Conservation (phyloP, 139 green algal genomes). For the Pycnococcus provasolii region DNA sequence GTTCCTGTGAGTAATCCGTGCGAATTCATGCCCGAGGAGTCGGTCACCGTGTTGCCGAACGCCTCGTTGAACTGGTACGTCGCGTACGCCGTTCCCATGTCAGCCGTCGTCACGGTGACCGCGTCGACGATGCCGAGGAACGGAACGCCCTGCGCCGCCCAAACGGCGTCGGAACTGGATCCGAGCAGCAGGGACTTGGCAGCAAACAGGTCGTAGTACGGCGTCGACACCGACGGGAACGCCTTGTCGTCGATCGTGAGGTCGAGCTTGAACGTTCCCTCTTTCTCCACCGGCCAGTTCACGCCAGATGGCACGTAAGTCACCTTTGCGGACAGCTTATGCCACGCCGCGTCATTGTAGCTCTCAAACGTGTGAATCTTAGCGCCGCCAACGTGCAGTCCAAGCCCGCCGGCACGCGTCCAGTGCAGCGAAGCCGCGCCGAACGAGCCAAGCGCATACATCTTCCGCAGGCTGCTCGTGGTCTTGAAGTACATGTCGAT, state of each 20-base stretch:
- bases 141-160: not conserved
- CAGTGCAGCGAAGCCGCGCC: constrained; percentile 9
- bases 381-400: not conserved
- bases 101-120: not conserved
- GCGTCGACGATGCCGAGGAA: constrained; percentile 14
- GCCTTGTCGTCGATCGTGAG: constrained; percentile 9
- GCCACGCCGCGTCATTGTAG: constrained; percentile 13
- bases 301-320: not conserved
- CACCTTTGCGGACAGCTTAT: constrained; percentile 3
- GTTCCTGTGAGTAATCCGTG: not conserved
- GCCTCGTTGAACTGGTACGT: constrained; percentile 15
- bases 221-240: not conserved
- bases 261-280: not conserved
- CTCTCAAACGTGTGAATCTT: not conserved
- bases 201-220: not conserved
- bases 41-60: not conserved
- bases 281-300: constrained; percentile 6
- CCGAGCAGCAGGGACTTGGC: constrained; percentile 5
- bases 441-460: not conserved
- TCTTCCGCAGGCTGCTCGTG: not conserved
- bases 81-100: not conserved
- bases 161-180: not conserved
- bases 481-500: constrained; percentile 25
- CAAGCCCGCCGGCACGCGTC: constrained; percentile 13
- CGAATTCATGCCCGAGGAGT: not conserved